Base-by-base conservation (phyloP, 805 yeast species). In the Zygosaccharomyces kombuchaensis region DNA sequence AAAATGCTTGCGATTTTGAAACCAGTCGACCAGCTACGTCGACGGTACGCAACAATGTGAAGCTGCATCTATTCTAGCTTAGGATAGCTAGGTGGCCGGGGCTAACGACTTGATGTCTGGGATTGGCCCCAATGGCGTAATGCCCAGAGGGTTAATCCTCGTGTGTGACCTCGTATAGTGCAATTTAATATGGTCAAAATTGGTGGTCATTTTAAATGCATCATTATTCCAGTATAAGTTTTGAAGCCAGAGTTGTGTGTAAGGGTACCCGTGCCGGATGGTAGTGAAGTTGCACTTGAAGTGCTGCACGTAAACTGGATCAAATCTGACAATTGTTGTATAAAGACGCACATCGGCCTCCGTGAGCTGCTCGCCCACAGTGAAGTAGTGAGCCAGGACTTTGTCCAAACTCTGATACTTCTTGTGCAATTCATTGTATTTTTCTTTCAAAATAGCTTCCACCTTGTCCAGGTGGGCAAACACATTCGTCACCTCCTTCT, bases 291-390 rank as follows among this genome's bases (percentile, higher is more conserved):
- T 91, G 66, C 96, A 87, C 69, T 91, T 93, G 78, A 91, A 93
- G 66, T 91, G 97, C 67, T 90, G 96, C 44, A 84, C 91, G 62
- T 91, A 91, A 17, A 89, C 95, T 1, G 95, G 85, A 65, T 91
- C 98, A 59, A 91, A 91, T 58, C 99, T 79, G 36, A 88, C 74
- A 48, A 91, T 82, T 2, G 98, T 91, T 19, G 96, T 81, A 70
- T 70, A 91, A 40, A 91, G 76, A 53, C 97, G 76, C 47, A 91
- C 74, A 65, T 91, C 99, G 6, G 95, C 95, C 69, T 91, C 96
- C 1, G 97, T 90, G 44, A 91, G 68, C 38, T 66, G 70, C 45
- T 80, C 73, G 5, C 90, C 91, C 8, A 80, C 59, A 42, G 89
- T 65, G 60, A 67, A 84, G 29, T 70, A 57, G 52, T 58, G 55